Percentiles rank a stretch among this genome's conserved stretches.
Conservation (phyloP, 2,329 filamentous ascomycete species). For the Amesomyces nigricolor region DNA sequence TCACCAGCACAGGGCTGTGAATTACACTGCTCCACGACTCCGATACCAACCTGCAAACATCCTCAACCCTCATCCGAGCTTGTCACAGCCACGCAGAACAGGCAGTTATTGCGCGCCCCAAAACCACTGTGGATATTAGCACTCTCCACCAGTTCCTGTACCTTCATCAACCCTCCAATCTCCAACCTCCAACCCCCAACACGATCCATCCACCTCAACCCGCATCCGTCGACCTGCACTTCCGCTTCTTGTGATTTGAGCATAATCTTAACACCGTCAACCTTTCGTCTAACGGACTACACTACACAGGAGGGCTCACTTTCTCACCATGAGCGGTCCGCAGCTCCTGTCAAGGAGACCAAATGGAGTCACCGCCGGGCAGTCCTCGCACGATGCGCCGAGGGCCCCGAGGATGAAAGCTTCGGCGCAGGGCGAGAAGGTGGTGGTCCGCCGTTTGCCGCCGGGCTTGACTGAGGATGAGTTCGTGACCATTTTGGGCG, state of each 20-base stretch:
- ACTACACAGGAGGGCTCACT: not conserved
- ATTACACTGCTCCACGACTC: no score
- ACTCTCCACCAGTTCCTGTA: no score
- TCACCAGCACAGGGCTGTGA: no score
- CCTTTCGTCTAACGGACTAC: not conserved
- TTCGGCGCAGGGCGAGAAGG: slow-evolving; percentile 65
- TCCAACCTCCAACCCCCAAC: no score
- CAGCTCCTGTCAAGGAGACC: slow-evolving; percentile 35
- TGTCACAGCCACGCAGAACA: no score
- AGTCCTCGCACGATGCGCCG: slow-evolving; percentile 37
- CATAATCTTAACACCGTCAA: not conserved
- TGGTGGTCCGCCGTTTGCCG: slow-evolving; percentile 77
- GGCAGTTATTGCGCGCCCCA: no score
- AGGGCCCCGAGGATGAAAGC: slow-evolving; percentile 44
- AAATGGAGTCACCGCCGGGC: slow-evolving; percentile 46
- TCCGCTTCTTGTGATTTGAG: not conserved
- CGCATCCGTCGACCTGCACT: no score
- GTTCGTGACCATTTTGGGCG: slow-evolving; percentile 65
- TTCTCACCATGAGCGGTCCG: slow-evolving; percentile 19
- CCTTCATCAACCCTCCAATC: no score
- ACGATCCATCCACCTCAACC: no score
- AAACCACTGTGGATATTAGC: no score
- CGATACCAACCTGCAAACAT: no score
- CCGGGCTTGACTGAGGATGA: slow-evolving; percentile 78
- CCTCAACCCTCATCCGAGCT: no score